These are phyloP conservation scores for Saccharomyces pastorianus DNA, from an alignment of 1,139 yeast species.

Conservation along the genomic window DNA sequence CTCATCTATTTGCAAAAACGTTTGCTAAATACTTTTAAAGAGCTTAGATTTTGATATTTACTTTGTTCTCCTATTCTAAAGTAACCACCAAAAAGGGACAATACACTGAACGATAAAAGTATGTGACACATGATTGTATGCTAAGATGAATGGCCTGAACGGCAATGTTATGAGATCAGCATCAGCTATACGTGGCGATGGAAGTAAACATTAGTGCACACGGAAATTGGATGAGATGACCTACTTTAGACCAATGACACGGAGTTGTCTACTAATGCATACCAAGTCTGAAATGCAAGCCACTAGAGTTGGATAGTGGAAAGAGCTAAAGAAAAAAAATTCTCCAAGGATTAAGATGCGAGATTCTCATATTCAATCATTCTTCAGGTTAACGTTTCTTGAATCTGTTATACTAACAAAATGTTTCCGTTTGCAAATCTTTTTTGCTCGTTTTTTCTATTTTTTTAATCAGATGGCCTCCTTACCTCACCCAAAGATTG, in stretches of 20 bases:
- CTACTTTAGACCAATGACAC: too few relatives aligned
- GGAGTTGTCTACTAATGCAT: too few relatives aligned
- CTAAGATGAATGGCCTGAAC: not conserved
- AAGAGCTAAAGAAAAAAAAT: not conserved
- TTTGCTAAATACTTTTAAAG: not conserved
- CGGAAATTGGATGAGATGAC: not conserved
- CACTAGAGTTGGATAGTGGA: not conserved
- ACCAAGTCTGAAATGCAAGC: too few relatives aligned
- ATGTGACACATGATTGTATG: not conserved
- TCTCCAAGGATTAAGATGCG: not conserved
- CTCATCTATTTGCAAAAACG: not conserved
- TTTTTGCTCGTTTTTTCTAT: not conserved
- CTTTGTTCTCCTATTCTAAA: not conserved
- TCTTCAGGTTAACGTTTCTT: not conserved
- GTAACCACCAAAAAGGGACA: not conserved
- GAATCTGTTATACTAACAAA: slow-evolving; percentile 1
- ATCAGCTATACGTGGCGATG: not conserved
- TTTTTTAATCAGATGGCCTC: slow-evolving; percentile 62
- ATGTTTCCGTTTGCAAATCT: too few relatives aligned
- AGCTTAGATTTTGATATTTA: not conserved
- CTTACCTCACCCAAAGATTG: slow-evolving; percentile 98
- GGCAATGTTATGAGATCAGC: not conserved
- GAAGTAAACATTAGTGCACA: not conserved
- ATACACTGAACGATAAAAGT: slow-evolving; percentile 1
- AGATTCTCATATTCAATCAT: not conserved